Percentiles rank a stretch among this genome's conserved stretches.
These are phyloP conservation scores for Gaertneriomyces sp. DNA, from an alignment of 192 early-diverging fungal species.

Conservation along the genomic window DNA sequence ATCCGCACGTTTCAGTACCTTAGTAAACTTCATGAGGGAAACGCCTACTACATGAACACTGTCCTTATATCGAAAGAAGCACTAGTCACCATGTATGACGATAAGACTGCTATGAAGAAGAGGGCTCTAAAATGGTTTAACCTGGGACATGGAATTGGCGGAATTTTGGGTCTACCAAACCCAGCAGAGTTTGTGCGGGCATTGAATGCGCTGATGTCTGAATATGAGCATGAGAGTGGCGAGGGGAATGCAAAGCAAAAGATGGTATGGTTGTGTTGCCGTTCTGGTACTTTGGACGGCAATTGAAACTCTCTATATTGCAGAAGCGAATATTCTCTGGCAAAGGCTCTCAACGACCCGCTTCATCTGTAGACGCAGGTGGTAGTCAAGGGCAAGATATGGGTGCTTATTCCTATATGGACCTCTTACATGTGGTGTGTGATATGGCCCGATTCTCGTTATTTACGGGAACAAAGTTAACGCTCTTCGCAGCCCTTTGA, in stretches of 20 bases:
- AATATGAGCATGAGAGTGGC: constrained; percentile 35
- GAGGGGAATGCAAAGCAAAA: constrained; percentile 6
- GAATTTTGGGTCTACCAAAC: constrained; percentile 28
- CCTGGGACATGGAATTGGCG: constrained; percentile 36
- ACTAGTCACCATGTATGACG: constrained; percentile 15
- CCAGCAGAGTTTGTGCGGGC: constrained; percentile 36
- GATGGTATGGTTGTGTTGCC: constrained; percentile 16
- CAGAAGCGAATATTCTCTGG: constrained; percentile 33
- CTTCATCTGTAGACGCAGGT: constrained; percentile 19
- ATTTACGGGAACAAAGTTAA: neutral
- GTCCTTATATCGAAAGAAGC: constrained; percentile 7
- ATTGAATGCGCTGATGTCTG: constrained; percentile 33
- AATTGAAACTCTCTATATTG: neutral
- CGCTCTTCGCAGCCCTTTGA: constrained; percentile 34
- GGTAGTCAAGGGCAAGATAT: constrained; percentile 8
- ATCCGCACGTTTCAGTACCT: constrained; percentile 25
- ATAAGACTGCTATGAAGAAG: constrained; percentile 6
- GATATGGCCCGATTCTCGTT: neutral
- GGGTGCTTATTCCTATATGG: constrained; percentile 34
- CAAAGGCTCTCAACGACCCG: constrained; percentile 10
- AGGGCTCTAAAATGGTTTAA: constrained; percentile 28
- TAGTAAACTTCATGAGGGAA: constrained; percentile 15
- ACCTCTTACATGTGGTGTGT: constrained; percentile 34
- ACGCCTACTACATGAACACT: constrained; percentile 21
- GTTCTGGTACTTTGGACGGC: neutral